These are phyloP conservation scores for Saturnispora sanitii DNA, from an alignment of 805 yeast genomes.

Conservation along the genomic window DNA sequence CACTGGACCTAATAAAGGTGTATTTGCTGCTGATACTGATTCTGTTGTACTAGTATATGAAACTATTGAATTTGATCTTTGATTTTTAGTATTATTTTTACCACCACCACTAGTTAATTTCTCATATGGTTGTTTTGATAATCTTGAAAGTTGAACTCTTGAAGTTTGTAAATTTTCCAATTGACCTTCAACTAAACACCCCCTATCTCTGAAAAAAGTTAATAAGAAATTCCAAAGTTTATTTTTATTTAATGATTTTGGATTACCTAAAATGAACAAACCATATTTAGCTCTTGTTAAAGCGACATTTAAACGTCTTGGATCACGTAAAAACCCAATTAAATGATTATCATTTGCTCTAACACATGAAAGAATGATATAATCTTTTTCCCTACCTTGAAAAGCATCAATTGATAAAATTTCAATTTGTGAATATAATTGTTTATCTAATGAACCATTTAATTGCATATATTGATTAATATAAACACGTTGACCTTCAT, in stretches of 20 bases:
- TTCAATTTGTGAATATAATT: slow-evolving; percentile 62
- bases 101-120: not conserved
- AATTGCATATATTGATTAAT: slow-evolving; percentile 67
- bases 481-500: slow-evolving; percentile 87
- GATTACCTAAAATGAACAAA: slow-evolving; percentile 72
- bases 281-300: slow-evolving; percentile 84
- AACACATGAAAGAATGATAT: slow-evolving; percentile 42
- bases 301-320: slow-evolving; percentile 82
- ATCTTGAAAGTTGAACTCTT: slow-evolving; percentile 40
- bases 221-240: slow-evolving; percentile 70
- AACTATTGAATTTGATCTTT: not conserved
- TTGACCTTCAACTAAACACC: slow-evolving; percentile 85
- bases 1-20: slow-evolving; percentile 31
- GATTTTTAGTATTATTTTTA: slow-evolving; percentile 5
- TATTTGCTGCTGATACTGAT: slow-evolving; percentile 12
- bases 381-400: slow-evolving; percentile 51
- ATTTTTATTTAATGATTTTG: slow-evolving; percentile 61
- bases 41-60: no score
- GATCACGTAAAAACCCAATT: slow-evolving; percentile 79
- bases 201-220: slow-evolving; percentile 69
- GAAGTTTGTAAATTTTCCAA: slow-evolving; percentile 70
- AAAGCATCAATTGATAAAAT: slow-evolving; percentile 71
- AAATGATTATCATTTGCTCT: slow-evolving; percentile 60
- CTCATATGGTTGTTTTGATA: slow-evolving; percentile 9
- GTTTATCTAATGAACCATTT: slow-evolving; percentile 58